A percentile compares a stretch with the other conserved stretches of the same genome.
Evolutionary conservation across 2,329 filamentous ascomycete genomes (phyloP).

Genomic region (Colletotrichum sp.): DNA sequence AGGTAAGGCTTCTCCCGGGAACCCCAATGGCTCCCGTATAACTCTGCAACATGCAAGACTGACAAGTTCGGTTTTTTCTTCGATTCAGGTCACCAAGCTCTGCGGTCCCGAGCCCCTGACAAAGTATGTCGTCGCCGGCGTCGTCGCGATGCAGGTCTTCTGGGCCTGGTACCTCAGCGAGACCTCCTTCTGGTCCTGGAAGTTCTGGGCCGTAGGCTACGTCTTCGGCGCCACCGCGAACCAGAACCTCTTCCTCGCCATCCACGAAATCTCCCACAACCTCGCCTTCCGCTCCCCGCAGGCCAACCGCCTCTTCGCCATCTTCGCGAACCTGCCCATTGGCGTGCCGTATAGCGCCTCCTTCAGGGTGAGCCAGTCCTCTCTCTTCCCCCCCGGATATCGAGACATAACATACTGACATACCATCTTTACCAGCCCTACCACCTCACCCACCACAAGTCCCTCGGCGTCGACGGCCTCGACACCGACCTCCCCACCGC

Average conservation of each 20-base stretch:
- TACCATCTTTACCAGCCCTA: constrained; percentile 70
- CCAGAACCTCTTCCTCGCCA: constrained; percentile 97
- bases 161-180: constrained; percentile 80
- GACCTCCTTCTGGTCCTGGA: constrained; percentile 80
- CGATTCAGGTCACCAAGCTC: constrained; percentile 83
- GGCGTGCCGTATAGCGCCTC: constrained; percentile 95
- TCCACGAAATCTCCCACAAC: constrained; percentile 99
- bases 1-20: constrained; percentile 58
- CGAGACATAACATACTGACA: constrained; percentile 25
- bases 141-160: constrained; percentile 81
- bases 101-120: constrained; percentile 96
- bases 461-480: constrained; percentile 91
- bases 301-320: constrained; percentile 85
- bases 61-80: background rate
- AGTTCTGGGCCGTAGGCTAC: constrained; percentile 87
- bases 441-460: constrained; percentile 98
- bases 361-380: constrained; percentile 72
- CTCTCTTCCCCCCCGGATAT: background rate
- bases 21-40: background rate
- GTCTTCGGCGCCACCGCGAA: constrained; percentile 93
- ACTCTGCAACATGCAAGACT: background rate
- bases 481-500: constrained; percentile 95
- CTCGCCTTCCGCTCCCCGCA: constrained; percentile 84
- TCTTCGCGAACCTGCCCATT: constrained; percentile 95
- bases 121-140: constrained; percentile 86